Conservation (phyloP, 768 basidiomycete species). For the Suillus brevipes region DNA sequence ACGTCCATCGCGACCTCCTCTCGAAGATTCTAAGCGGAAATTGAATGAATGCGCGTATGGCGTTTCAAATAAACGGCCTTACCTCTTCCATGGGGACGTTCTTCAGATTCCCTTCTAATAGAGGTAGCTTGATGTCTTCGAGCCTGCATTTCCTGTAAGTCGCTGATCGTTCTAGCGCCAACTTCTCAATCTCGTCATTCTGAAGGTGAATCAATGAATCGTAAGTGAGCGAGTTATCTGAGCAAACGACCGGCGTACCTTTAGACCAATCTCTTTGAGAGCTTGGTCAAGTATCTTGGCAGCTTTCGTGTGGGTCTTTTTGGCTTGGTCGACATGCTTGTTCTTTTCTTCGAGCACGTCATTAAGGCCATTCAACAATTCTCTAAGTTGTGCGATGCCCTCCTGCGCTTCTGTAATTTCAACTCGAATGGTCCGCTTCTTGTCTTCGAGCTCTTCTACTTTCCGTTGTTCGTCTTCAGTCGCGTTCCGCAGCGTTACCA, state of each 20-base stretch:
- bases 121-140: conserved; percentile 86
- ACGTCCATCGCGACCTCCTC: conserved; percentile 91
- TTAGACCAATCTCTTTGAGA: conserved; percentile 84
- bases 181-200: conserved; percentile 68
- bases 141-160: conserved; percentile 91
- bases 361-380: conserved; percentile 49
- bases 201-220: not conserved
- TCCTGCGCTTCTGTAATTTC: conserved; percentile 63
- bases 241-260: conserved; percentile 45
- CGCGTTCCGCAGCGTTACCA: no score
- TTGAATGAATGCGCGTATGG: conserved; percentile 9
- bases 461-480: conserved; percentile 48
- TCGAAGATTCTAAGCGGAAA: conserved; percentile 60
- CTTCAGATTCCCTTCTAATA: conserved; percentile 72
- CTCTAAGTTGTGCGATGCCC: conserved; percentile 54
- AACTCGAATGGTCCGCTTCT: conserved; percentile 52
- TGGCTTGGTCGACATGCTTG: conserved; percentile 72
- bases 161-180: conserved; percentile 79
- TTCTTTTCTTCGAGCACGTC: conserved; percentile 72
- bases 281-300: conserved; percentile 81
- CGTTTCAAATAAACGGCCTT: conserved; percentile 10
- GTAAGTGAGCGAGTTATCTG: not conserved
- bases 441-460: conserved; percentile 52
- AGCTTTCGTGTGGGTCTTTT: conserved; percentile 67
- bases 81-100: conserved; percentile 97